Evolutionary conservation across 257 asterid species (phyloP).

Genomic region (Nicotiana benthamiana): DNA sequence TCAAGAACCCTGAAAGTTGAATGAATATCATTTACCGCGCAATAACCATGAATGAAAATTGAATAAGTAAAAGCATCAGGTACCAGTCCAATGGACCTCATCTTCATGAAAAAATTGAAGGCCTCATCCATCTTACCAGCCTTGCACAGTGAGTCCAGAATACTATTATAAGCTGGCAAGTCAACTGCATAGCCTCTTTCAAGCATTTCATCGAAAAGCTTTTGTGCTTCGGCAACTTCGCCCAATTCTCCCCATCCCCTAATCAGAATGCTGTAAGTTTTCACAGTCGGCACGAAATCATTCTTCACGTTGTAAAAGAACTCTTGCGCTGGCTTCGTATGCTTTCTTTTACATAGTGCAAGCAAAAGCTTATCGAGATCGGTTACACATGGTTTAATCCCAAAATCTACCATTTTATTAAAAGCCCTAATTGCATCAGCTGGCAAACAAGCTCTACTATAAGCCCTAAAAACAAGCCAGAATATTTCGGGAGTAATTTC

Average conservation of each 20-base stretch:
- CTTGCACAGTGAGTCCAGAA: conserved; percentile 64
- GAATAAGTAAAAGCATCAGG: conserved; percentile 84
- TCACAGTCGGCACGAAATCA: conserved; percentile 35
- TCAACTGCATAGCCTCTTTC: conserved; percentile 47
- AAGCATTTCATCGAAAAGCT: conserved; percentile 75
- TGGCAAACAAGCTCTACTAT: conserved; percentile 69
- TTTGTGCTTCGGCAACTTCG: conserved; percentile 35
- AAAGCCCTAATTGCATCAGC: conserved; percentile 82
- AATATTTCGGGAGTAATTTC: conserved; percentile 47
- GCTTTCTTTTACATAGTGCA: conserved; percentile 60
- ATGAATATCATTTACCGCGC: conserved; percentile 50
- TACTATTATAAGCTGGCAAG: conserved; percentile 69
- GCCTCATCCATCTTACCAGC: conserved; percentile 76
- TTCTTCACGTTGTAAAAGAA: conserved; percentile 50
- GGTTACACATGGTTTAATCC: conserved; percentile 45
- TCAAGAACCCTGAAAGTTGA: conserved; percentile 61
- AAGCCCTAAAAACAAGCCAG: conserved; percentile 61
- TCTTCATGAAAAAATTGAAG: conserved; percentile 36
- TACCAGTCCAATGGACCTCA: conserved; percentile 46
- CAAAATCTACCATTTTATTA: conserved; percentile 74
- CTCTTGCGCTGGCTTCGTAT: conserved; percentile 57
- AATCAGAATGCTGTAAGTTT: conserved; percentile 77
- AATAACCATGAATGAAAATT: conserved; percentile 55
- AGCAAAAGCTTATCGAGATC: conserved; percentile 70
- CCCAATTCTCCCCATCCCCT: conserved; percentile 79